phyloP scores from a whole-genome alignment of 345 rosid genomes.

The Rhodamnia argentea region DNA sequence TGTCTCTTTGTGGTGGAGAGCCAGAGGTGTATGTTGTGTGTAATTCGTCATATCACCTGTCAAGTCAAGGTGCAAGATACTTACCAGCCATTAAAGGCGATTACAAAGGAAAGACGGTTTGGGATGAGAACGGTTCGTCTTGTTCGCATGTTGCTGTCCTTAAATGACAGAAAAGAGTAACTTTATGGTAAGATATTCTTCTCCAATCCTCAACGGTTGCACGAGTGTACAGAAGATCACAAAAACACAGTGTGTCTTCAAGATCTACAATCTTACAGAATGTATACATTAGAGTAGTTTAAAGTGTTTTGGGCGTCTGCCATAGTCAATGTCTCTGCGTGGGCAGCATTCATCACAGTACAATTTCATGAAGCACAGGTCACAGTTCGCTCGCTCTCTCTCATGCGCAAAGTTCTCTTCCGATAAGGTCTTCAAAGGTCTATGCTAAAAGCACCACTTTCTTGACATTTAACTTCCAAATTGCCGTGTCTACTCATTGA shows the following conservation, averaged over 20 bases:
- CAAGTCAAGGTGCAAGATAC: neutral
- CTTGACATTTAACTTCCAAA: neutral
- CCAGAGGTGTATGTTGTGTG: conserved; percentile 8
- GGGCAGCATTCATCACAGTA: neutral
- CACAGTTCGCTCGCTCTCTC: neutral
- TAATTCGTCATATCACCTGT: neutral
- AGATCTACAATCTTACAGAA: neutral
- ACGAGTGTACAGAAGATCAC: neutral
- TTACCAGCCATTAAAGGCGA: neutral
- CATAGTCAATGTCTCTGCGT: neutral
- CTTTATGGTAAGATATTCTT: neutral
- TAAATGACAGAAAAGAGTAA: neutral
- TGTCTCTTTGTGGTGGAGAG: conserved; percentile 14
- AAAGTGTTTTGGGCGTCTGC: neutral
- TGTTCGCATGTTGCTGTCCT: neutral
- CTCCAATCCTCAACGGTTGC: neutral
- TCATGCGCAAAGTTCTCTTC: neutral
- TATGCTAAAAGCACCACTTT: neutral
- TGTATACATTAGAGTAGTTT: neutral
- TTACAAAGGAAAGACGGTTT: neutral
- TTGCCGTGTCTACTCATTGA: neutral
- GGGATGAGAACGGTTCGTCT: neutral
- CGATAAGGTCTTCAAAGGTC: neutral
- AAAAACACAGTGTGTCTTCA: neutral
- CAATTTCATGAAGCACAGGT: neutral